Conservation (phyloP, 2,329 filamentous ascomycete species). For the Chlorencoelia australis region DNA sequence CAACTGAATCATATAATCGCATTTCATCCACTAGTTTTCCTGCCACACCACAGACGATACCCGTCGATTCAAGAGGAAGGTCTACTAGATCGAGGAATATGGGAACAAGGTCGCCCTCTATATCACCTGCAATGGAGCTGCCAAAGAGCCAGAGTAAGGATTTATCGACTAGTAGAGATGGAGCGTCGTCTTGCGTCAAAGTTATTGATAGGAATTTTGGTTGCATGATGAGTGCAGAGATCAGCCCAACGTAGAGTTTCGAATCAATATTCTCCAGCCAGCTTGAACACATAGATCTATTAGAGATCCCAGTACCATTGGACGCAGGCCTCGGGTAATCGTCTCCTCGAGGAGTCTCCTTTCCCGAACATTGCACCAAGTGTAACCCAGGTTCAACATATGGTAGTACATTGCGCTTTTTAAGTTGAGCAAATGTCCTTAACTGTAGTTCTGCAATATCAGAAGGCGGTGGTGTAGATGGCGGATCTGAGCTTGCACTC, state of each 20-base stretch:
- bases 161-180: constrained; percentile 64
- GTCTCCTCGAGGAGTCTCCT: constrained; percentile 23
- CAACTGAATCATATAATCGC: constrained; percentile 22
- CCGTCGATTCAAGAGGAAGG: constrained; percentile 78
- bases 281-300: constrained; percentile 13
- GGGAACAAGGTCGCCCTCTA: constrained; percentile 63
- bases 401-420: constrained; percentile 64
- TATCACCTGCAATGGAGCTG: constrained; percentile 67
- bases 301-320: constrained; percentile 26
- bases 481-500: constrained; percentile 36
- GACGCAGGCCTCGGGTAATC: constrained; percentile 29
- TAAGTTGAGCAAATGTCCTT: constrained; percentile 77
- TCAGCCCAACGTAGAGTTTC: constrained; percentile 51
- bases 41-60: constrained; percentile 90
- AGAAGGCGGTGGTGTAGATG: constrained; percentile 66
- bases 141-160: constrained; percentile 55
- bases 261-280: constrained; percentile 54
- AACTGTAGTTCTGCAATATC: constrained; percentile 70
- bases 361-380: constrained; percentile 74
- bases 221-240: constrained; percentile 49
- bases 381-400: constrained; percentile 58
- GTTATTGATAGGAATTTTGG: constrained; percentile 67
- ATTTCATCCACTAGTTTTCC: constrained; percentile 70
- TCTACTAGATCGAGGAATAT: constrained; percentile 79
- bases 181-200: constrained; percentile 61